Base-by-base conservation (phyloP, 257 asterid genomes). In the Solanum tarijense region DNA sequence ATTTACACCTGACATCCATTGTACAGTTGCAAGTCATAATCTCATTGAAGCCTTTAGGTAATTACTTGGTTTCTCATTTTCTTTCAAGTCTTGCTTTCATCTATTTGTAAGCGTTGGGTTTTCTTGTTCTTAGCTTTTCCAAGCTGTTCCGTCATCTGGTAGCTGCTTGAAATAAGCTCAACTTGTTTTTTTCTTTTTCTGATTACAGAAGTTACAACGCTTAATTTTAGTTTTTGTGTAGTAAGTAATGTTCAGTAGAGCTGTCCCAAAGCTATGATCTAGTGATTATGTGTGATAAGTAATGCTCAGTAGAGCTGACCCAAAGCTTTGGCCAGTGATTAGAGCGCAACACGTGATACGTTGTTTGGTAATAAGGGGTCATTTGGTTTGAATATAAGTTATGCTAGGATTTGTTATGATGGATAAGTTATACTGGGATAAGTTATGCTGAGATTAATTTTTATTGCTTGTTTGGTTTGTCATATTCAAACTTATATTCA, bases 11-110 rank as follows among this genome's bases (percentile, higher is more conserved):
- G 43, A 23, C 20, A 75, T 87, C 81, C 69, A 35, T 48, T 86
- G 89, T 84, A 86, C 55, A 74, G 89, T 62, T 85, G 34, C 58
- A 27, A 66, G 25, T 84, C 68, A 81, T 81, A 81, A 48, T 31
- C 41, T 81, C 39, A 81, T 48, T 81, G 85, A 20, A 81, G 68
- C 41, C 18, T 81, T 29, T 48, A 46, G 41, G 85, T 81, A 5
- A 31, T 81, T 29, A 20, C 31, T 81, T 81, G 85, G 29, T 81
- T 43, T 29, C 41, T 81, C 85, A 18, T 79, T 29, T 79, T 81
- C 69, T 48, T 81, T 46, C 29, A 29, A 34, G 43, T 31, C 36
- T 81, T 29, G n/a, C 85, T 81, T 48, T 16, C 69, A 11, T 81
- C 41, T 18, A 31, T 27, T 14, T 81, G 41, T 29, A 81, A 2